These are phyloP conservation scores for Mucor velutinosus DNA, from an alignment of 371 early-diverging fungal species.

Conservation along the genomic window DNA sequence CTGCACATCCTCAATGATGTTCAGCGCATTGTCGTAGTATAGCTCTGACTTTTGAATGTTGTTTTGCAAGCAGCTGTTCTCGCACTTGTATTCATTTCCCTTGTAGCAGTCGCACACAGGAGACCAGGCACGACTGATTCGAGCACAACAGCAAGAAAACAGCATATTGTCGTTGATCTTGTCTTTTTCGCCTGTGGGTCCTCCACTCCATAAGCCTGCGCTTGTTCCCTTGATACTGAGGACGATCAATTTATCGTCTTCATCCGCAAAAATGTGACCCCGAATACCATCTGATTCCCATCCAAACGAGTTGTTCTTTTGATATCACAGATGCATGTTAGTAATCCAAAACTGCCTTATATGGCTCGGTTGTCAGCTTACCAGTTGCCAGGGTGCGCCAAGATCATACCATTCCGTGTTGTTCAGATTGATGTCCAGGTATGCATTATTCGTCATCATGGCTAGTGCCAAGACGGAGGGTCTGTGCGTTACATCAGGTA, in stretches of 20 bases:
- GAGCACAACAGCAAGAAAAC: constrained; percentile 97
- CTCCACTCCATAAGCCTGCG: constrained; percentile 71
- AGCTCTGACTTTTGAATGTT: constrained; percentile 63
- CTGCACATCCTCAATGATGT: constrained; percentile 41
- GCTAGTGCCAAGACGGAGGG: constrained; percentile 71
- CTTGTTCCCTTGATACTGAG: constrained; percentile 92
- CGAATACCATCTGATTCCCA: constrained; percentile 87
- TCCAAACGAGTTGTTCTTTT: constrained; percentile 79
- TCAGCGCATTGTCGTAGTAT: constrained; percentile 82
- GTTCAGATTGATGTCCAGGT: constrained; percentile 58
- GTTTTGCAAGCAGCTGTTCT: constrained; percentile 65
- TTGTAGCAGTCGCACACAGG: constrained; percentile 83
- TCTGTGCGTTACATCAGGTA: constrained; percentile 78
- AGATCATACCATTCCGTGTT: constrained; percentile 72
- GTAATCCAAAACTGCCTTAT: background rate
- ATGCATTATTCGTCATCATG: constrained; percentile 81
- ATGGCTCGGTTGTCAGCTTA: constrained; percentile 29
- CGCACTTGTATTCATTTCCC: constrained; percentile 60
- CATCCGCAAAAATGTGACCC: constrained; percentile 86
- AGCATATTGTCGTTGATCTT: constrained; percentile 92
- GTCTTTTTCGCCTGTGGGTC: constrained; percentile 77
- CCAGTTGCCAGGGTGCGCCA: constrained; percentile 72
- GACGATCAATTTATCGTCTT: constrained; percentile 69
- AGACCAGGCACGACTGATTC: constrained; percentile 81
- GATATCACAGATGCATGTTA: background rate